Evolutionary conservation across 768 basidiomycete genomes (phyloP).

Genomic region (Xerocomellus dryophilus): DNA sequence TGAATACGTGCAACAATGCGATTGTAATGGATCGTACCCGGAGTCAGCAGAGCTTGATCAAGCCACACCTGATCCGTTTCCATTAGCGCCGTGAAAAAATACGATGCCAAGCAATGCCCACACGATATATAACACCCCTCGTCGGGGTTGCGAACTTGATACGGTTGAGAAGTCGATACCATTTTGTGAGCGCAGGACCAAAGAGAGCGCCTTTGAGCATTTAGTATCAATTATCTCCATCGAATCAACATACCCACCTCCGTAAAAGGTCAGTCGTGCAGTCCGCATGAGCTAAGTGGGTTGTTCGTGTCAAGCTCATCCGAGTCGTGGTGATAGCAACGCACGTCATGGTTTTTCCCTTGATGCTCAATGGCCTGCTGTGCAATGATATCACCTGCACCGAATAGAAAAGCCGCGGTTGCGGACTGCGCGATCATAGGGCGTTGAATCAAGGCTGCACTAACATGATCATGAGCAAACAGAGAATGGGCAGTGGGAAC

Average conservation of each 20-base stretch:
- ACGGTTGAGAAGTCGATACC: conserved; percentile 72
- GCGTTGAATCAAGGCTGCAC: conserved; percentile 56
- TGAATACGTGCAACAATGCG: conserved; percentile 11
- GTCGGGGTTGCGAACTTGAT: conserved; percentile 65
- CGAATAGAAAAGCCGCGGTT: conserved; percentile 67
- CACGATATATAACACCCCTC: conserved; percentile 58
- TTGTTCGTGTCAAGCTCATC: background rate
- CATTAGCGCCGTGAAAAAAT: background rate
- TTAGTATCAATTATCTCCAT: background rate
- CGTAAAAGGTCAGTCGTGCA: conserved; percentile 65
- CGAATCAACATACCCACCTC: conserved; percentile 42
- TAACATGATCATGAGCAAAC: conserved; percentile 29
- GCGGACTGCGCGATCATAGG: conserved; percentile 63
- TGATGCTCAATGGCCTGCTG: conserved; percentile 79
- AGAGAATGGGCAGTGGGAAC: background rate
- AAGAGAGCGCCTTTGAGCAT: conserved; percentile 56
- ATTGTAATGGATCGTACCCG: conserved; percentile 38
- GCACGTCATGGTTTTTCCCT: conserved; percentile 73
- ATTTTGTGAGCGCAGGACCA: conserved; percentile 78
- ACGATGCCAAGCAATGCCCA: conserved; percentile 30
- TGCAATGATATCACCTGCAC: conserved; percentile 75
- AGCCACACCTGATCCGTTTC: conserved; percentile 58
- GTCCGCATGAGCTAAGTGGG: conserved; percentile 53
- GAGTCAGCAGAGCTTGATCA: conserved; percentile 78
- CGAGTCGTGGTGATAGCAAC: conserved; percentile 20